Conservation (phyloP, 257 asterid genomes). For the Scutellaria minor region DNA sequence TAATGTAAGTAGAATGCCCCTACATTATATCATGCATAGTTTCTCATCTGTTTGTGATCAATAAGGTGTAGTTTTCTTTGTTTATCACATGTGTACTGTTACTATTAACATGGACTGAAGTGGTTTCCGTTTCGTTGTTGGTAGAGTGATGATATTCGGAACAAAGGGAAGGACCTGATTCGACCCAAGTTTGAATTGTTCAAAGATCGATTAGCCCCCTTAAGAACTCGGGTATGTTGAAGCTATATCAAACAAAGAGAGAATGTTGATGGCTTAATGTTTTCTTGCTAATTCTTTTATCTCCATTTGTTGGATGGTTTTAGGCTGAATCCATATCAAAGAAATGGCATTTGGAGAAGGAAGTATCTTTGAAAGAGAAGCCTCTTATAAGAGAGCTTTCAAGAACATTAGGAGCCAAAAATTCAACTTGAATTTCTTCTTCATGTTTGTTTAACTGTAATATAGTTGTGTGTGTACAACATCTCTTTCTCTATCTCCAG, state of each 20-base stretch:
- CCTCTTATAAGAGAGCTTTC: slow-evolving; percentile 76
- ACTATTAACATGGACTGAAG: background rate
- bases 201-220: slow-evolving; percentile 60
- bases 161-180: slow-evolving; percentile 68
- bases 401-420: slow-evolving; percentile 60
- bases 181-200: slow-evolving; percentile 61
- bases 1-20: slow-evolving; percentile 53
- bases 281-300: slow-evolving; percentile 5
- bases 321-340: slow-evolving; percentile 65
- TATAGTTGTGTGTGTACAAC: background rate
- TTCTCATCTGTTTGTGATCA: background rate
- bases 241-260: background rate
- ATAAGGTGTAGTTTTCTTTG: background rate
- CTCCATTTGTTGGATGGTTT: slow-evolving; percentile 14
- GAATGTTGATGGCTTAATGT: background rate
- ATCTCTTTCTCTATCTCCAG: no score
- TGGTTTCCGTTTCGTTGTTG: slow-evolving; percentile 17
- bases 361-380: slow-evolving; percentile 53
- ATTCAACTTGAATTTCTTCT: slow-evolving; percentile 38
- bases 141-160: slow-evolving; percentile 70
- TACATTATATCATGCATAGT: background rate
- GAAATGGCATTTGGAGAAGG: slow-evolving; percentile 69
- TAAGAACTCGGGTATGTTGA: slow-evolving; percentile 68
- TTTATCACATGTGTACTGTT: background rate
- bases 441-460: slow-evolving; percentile 1